These are phyloP conservation scores for Coprinopsis cinerea DNA, from an alignment of 768 basidiomycete genomes.

Conservation along the genomic window DNA sequence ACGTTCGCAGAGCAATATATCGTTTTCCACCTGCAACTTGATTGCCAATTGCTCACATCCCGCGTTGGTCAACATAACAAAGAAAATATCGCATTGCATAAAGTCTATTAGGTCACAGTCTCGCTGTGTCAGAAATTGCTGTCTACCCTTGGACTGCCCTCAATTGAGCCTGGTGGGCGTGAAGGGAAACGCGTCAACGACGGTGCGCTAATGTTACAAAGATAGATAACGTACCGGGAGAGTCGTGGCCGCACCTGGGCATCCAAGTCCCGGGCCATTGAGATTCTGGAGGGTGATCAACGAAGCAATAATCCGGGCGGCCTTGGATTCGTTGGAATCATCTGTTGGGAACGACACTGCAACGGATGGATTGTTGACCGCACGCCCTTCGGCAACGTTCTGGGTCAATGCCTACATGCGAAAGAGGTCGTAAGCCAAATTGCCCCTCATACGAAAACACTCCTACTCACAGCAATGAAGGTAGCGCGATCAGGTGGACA, in stretches of 20 bases:
- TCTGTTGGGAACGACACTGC: conserved; percentile 59
- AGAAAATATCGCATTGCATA: no score
- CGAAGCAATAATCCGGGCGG: conserved; percentile 53
- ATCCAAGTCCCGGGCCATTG: conserved; percentile 61
- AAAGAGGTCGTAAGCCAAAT: not conserved
- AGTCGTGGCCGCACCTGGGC: conserved; percentile 59
- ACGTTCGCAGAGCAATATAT: no score
- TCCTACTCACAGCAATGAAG: conserved; percentile 41
- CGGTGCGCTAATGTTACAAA: not conserved
- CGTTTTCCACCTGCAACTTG: no score
- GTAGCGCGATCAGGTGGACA: conserved; percentile 53
- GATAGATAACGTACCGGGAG: conserved; percentile 34
- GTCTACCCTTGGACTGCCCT: conserved; percentile 19
- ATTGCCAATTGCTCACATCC: no score
- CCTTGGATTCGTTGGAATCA: conserved; percentile 44
- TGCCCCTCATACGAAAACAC: not conserved
- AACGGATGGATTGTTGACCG: conserved; percentile 55
- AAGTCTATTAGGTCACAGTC: no score
- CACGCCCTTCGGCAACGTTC: conserved; percentile 58
- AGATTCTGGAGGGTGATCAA: conserved; percentile 69
- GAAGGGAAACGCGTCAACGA: not conserved
- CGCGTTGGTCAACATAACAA: no score
- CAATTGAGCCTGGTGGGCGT: conserved; percentile 20
- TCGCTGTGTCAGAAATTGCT: not conserved
- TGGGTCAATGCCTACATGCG: conserved; percentile 35